Percentiles rank a stretch among this genome's conserved stretches.
Conservation (phyloP, 305 asterid genomes). For the Rubia balearica region DNA sequence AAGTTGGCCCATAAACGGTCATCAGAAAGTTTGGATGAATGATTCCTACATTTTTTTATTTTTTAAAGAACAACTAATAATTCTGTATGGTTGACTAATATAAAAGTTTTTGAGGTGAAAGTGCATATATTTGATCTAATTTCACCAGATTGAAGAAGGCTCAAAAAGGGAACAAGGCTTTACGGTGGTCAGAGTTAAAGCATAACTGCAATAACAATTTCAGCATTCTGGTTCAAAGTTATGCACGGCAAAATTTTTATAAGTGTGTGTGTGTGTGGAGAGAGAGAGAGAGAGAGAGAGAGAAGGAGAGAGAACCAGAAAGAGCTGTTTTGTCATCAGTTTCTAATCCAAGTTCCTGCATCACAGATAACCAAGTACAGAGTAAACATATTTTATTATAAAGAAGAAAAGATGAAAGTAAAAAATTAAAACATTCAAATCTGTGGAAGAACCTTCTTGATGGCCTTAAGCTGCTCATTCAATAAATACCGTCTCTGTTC, state of each 20-base stretch:
- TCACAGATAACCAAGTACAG: conserved; percentile 14
- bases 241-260: conserved; percentile 3
- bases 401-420: background rate
- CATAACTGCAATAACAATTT: background rate
- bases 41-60: background rate
- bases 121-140: background rate
- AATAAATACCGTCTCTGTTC: conserved; percentile 94
- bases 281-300: conserved; percentile 22
- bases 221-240: background rate
- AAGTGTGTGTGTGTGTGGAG: background rate
- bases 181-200: background rate
- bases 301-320: conserved; percentile 48
- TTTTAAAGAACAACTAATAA: conserved; percentile 4
- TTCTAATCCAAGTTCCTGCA: conserved; percentile 95
- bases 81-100: background rate
- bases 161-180: background rate
- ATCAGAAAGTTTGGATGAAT: background rate
- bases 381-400: background rate
- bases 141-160: conserved; percentile 1
- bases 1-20: background rate
- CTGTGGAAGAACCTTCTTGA: conserved; percentile 60
- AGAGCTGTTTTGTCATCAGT: conserved; percentile 98
- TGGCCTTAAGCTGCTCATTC: conserved; percentile 96
- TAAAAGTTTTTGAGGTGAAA: background rate
- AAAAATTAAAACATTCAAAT: background rate